Percentiles rank a stretch among this genome's conserved stretches.
phyloP scores from a whole-genome alignment of 2,329 filamentous ascomycete species.

The Ascochyta viciae-villosae region DNA sequence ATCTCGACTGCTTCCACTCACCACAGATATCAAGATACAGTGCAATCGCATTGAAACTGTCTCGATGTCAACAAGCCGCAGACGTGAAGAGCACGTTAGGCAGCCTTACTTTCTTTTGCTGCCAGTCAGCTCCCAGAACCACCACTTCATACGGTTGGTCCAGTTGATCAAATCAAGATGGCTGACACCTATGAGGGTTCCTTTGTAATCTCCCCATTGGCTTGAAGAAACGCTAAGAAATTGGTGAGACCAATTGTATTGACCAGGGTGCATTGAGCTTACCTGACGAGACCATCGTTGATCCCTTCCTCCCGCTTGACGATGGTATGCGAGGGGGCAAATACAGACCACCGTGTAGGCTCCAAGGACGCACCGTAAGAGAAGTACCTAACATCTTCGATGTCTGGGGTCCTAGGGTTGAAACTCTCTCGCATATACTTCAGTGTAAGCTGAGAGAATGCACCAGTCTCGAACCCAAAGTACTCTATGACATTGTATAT shows the following conservation, averaged over 20 bases:
- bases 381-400: slow-evolving; percentile 64
- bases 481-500: slow-evolving; percentile 63
- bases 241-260: neutral
- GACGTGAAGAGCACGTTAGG: too few relatives aligned
- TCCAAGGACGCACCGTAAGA: slow-evolving; percentile 68
- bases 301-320: slow-evolving; percentile 62
- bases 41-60: slow-evolving; percentile 68
- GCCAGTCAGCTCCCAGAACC: slow-evolving; percentile 63
- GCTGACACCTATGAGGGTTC: slow-evolving; percentile 68
- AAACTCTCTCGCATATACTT: slow-evolving; percentile 65
- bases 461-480: slow-evolving; percentile 64
- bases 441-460: slow-evolving; percentile 67
- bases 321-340: slow-evolving; percentile 63
- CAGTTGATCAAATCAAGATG: slow-evolving; percentile 72
- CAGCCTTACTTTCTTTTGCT: slow-evolving; percentile 59
- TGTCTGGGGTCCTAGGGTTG: slow-evolving; percentile 65
- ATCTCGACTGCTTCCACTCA: slow-evolving; percentile 42
- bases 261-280: neutral
- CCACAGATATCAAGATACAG: slow-evolving; percentile 71
- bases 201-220: slow-evolving; percentile 68
- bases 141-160: slow-evolving; percentile 68
- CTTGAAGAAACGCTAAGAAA: slow-evolving; percentile 60
- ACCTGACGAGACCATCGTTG: slow-evolving; percentile 70
- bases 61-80: slow-evolving; percentile 18
- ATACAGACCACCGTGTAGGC: slow-evolving; percentile 63